Evolutionary conservation across 495 filamentous ascomycete species (phyloP).

Genomic region (Penicillium crystallinum): DNA sequence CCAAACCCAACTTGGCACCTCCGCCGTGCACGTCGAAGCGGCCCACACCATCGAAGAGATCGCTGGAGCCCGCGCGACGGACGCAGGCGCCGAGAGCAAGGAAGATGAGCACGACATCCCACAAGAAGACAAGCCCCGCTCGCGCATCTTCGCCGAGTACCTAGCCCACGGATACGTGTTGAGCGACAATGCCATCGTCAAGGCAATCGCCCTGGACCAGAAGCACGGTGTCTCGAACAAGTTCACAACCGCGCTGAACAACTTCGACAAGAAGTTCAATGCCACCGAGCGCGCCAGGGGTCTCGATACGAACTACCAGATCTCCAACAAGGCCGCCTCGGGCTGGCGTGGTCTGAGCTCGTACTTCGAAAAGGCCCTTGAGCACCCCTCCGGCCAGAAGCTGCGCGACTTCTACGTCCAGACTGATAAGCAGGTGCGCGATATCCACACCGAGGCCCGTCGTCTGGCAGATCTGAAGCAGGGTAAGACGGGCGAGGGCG

Average conservation of each 20-base stretch:
- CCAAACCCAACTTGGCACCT: slow-evolving; percentile 82
- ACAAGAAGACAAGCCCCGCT: slow-evolving; percentile 92
- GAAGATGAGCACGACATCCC: slow-evolving; percentile 63
- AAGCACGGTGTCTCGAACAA: slow-evolving; percentile 78
- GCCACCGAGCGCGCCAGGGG: slow-evolving; percentile 72
- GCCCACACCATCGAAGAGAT: slow-evolving; percentile 61
- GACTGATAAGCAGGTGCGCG: slow-evolving; percentile 77
- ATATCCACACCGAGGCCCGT: slow-evolving; percentile 86
- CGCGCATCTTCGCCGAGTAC: slow-evolving; percentile 91
- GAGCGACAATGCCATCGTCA: slow-evolving; percentile 77
- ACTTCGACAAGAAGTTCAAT: slow-evolving; percentile 77
- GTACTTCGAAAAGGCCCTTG: slow-evolving; percentile 90
- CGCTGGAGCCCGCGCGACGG: slow-evolving; percentile 46
- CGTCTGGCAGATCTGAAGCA: slow-evolving; percentile 85
- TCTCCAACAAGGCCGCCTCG: slow-evolving; percentile 57
- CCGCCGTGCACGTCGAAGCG: slow-evolving; percentile 70
- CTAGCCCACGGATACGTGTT: slow-evolving; percentile 89
- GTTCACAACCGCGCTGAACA: slow-evolving; percentile 67
- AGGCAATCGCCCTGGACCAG: slow-evolving; percentile 80
- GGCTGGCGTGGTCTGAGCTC: slow-evolving; percentile 63
- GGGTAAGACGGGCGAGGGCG: slow-evolving; percentile 39
- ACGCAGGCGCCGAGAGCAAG: slow-evolving; percentile 46
- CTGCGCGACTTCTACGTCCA: slow-evolving; percentile 80
- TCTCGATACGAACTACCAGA: slow-evolving; percentile 69
- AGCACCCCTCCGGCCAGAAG: slow-evolving; percentile 78